phyloP scores from a whole-genome alignment of 352 stramenopile genomes.

The Saprolegnia diclina region DNA sequence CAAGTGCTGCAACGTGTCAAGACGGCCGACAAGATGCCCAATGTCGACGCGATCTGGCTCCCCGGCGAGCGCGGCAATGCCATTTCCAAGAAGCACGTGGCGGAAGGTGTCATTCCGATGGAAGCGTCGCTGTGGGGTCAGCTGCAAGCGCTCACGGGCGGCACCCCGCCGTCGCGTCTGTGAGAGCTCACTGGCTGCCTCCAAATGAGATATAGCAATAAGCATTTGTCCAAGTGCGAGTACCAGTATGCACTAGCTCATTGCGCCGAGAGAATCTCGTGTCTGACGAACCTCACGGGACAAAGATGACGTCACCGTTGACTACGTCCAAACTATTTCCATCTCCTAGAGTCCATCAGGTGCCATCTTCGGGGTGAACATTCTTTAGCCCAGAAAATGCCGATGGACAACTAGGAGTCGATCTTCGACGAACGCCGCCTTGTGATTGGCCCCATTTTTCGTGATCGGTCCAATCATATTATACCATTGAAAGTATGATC shows the following conservation, averaged over 20 bases:
- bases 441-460: not conserved
- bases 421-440: not conserved
- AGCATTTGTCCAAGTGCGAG: no score
- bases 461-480: not conserved
- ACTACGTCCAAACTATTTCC: no score
- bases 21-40: not conserved
- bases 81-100: slow-evolving; percentile 11
- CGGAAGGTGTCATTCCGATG: slow-evolving; percentile 12
- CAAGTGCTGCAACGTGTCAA: slow-evolving; percentile 23
- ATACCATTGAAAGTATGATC: not conserved
- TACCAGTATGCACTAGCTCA: no score
- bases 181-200: no score
- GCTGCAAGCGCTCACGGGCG: slow-evolving; percentile 9
- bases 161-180: slow-evolving; percentile 1
- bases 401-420: no score
- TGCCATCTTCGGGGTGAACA: no score
- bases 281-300: no score
- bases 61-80: slow-evolving; percentile 20
- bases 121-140: slow-evolving; percentile 14
- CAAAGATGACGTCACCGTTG: no score
- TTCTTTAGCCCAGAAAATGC: no score
- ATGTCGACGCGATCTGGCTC: slow-evolving; percentile 5
- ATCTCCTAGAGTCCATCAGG: no score
- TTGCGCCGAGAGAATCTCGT: no score
- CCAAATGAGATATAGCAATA: no score